Conservation (phyloP, 495 filamentous ascomycete species). For the Lasiosphaeris hirsuta region DNA sequence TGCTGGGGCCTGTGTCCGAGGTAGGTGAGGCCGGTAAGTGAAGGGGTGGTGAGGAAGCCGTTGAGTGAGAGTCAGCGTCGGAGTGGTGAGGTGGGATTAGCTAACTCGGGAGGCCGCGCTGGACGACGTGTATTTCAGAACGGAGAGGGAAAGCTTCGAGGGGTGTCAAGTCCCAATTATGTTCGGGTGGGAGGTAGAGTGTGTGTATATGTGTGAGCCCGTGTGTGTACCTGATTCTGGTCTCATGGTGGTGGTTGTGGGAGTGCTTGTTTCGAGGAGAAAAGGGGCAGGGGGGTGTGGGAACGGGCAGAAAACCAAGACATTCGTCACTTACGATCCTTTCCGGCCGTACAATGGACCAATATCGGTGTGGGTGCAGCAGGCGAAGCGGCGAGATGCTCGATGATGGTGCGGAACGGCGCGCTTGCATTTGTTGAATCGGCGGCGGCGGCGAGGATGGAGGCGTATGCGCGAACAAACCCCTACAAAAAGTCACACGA, state of each 20-base stretch:
- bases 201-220: background rate
- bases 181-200: background rate
- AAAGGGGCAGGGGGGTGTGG: conserved; percentile 38
- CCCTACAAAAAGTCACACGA: conserved; percentile 27
- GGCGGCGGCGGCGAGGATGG: conserved; percentile 43
- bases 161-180: background rate
- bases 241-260: background rate
- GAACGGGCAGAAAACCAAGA: background rate
- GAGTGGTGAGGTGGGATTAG: too few species aligned
- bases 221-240: too few species aligned
- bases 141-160: too few species aligned
- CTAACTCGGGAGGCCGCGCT: too few species aligned
- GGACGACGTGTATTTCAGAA: too few species aligned
- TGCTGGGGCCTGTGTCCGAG: background rate
- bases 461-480: conserved; percentile 52
- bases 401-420: conserved; percentile 42
- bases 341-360: conserved; percentile 38
- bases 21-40: background rate
- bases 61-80: too few species aligned
- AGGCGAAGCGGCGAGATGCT: conserved; percentile 35
- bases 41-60: background rate
- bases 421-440: conserved; percentile 29
- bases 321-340: conserved; percentile 27
- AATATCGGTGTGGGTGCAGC: conserved; percentile 28
- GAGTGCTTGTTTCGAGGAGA: conserved; percentile 22